Evolutionary conservation across 169 alveolate species (phyloP).

Genomic region (Babesia divergens): DNA sequence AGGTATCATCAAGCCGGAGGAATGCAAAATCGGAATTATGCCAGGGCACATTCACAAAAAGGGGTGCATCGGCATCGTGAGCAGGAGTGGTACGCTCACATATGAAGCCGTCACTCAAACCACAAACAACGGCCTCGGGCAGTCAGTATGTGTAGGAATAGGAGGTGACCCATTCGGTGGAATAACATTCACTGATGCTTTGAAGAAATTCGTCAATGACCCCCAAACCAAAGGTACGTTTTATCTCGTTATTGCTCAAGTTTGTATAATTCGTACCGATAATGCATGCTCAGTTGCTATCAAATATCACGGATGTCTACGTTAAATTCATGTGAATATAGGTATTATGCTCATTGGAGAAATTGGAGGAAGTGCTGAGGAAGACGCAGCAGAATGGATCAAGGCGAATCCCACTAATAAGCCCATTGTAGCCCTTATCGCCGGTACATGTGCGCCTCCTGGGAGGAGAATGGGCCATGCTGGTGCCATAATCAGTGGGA

Average conservation of each 20-base stretch:
- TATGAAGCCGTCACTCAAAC: conserved; percentile 98
- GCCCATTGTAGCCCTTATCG: conserved; percentile 94
- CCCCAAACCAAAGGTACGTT: conserved; percentile 90
- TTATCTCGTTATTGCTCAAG: not conserved
- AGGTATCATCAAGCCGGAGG: conserved; percentile 97
- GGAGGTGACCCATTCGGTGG: conserved; percentile 99
- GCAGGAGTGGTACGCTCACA: conserved; percentile 94
- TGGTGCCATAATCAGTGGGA: conserved; percentile 96
- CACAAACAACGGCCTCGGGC: conserved; percentile 94
- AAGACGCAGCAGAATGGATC: conserved; percentile 95
- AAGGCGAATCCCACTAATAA: conserved; percentile 82
- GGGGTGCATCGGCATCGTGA: conserved; percentile 85
- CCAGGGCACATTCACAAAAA: conserved; percentile 94
- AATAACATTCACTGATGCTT: conserved; percentile 93
- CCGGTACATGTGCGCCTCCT: conserved; percentile 98
- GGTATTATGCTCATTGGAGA: conserved; percentile 96
- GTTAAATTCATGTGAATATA: not conserved
- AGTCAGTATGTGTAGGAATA: conserved; percentile 95
- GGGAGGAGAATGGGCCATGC: conserved; percentile 98
- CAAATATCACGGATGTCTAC: not conserved
- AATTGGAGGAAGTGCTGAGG: conserved; percentile 98
- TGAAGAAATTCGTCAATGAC: conserved; percentile 89
- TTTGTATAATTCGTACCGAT: not conserved
- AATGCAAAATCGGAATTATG: conserved; percentile 98
- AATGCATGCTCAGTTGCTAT: not conserved